A percentile compares a stretch with the other conserved stretches of the same genome.
Evolutionary conservation across 2,329 filamentous ascomycete species (phyloP).

Genomic region (Atkinsonella texensis): DNA sequence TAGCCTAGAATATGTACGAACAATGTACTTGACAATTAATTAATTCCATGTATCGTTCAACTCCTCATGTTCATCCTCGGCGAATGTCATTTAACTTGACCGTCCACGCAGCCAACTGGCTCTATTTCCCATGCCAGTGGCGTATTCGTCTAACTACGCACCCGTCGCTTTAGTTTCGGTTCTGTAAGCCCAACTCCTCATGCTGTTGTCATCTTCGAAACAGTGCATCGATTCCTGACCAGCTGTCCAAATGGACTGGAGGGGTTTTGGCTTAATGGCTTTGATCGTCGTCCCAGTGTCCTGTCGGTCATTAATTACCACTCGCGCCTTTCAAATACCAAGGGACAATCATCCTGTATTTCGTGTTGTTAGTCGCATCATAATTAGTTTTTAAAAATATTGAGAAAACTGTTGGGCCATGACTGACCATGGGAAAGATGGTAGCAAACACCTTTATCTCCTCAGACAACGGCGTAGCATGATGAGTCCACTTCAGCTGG

Average conservation of each 20-base stretch:
- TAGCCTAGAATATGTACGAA: not conserved
- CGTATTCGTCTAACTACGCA: slow-evolving; percentile 1
- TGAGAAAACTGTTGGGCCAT: not conserved
- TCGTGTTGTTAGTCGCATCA: not conserved
- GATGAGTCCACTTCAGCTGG: slow-evolving; percentile 80
- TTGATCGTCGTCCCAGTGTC: not conserved
- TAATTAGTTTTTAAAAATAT: no score
- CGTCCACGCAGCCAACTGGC: not conserved
- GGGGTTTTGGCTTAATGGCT: not conserved
- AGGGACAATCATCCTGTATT: slow-evolving; percentile 65
- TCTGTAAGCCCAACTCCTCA: not conserved
- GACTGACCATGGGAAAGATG: slow-evolving; percentile 84
- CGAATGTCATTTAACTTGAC: slow-evolving; percentile 1
- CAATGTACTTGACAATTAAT: slow-evolving; percentile 2
- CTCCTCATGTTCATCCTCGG: not conserved
- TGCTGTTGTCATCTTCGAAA: not conserved
- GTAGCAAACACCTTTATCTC: slow-evolving; percentile 98
- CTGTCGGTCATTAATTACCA: slow-evolving; percentile 20
- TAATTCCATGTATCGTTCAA: slow-evolving; percentile 6
- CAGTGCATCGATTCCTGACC: not conserved
- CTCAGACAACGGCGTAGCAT: slow-evolving; percentile 71
- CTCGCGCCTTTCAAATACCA: slow-evolving; percentile 53
- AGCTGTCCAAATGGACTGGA: not conserved
- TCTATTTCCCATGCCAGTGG: slow-evolving; percentile 5
- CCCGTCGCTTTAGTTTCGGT: not conserved